Evolutionary conservation across 345 rosid species (phyloP).

Genomic region (Isatis tinctoria): DNA sequence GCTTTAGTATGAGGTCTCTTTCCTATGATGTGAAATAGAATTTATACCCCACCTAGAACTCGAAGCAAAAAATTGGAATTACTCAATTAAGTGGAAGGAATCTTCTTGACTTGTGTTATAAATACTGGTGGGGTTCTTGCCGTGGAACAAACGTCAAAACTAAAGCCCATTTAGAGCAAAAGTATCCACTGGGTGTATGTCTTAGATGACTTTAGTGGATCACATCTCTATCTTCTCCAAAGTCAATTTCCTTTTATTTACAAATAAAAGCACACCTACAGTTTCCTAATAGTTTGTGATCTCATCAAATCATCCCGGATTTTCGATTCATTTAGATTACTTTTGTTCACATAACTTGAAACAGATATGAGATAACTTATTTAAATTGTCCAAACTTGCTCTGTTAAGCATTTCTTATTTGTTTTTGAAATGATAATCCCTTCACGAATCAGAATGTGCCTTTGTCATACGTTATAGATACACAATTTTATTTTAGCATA

Average conservation of each 20-base stretch:
- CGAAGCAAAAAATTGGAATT: background rate
- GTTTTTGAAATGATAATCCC: too few species aligned
- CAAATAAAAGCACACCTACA: background rate
- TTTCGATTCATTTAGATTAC: background rate
- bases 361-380: background rate
- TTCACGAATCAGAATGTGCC: too few species aligned
- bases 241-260: background rate
- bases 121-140: background rate
- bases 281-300: background rate
- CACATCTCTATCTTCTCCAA: background rate
- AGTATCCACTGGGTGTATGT: background rate
- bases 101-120: conserved; percentile 1
- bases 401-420: background rate
- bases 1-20: background rate
- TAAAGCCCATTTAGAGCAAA: background rate
- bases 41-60: background rate
- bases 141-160: background rate
- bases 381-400: background rate
- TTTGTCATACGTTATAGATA: too few species aligned
- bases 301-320: background rate
- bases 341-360: background rate
- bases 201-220: background rate
- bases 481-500: too few species aligned
- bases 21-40: background rate
- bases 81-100: background rate